Evolutionary conservation across 768 basidiomycete species (phyloP), one percentile per base, ranked within the genome.

Genomic region (Boletus sp.): DNA sequence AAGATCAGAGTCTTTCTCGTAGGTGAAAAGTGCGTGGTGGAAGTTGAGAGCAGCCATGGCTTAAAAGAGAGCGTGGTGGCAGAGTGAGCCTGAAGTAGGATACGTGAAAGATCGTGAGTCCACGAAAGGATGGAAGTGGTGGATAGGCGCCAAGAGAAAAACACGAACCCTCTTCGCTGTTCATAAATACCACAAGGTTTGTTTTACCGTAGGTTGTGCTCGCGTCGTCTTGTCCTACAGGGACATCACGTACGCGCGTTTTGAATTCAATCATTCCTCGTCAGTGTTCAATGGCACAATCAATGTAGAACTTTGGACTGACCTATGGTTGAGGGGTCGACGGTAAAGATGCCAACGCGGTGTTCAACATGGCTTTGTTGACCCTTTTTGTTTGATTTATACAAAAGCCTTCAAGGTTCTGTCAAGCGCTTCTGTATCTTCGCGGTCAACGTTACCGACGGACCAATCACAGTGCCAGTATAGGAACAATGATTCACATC

Each of bases 21-120:
- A 70, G 47, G 75, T 59, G 68, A 80, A 80, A 53, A 83, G 64
- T 33, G 79, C 75, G 63, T 83, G 79, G 70, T 86, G 84, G 50
- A 85, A 77, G 67, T 80, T 79, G 50, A 85, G 68, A 50, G 82
- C 83, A 54, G 83, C 80, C 86, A 88, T 88, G n/a, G 37, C 24
- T 54, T 45, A 40, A 47, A 46, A 50, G 56, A 42, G 61, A 72
- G 44, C 28, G 69, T 60, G 30, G 40, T 39, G 48, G 52, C 56
- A 52, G 54, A 53, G 24, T 35, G 33, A 41, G 46, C 57, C 62
- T 64, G 36, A 9, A 49, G 41, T 41, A 36, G 4, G 39, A 40
- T 41, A 41, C 54, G 49, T 55, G 54, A 61, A 56, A 37, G 57
- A 57, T 53, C 48, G 56, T 69, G 29, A 67, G 62, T 52, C 18